phyloP scores from a whole-genome alignment of 257 asterid species.

The Henckelia pumila region DNA sequence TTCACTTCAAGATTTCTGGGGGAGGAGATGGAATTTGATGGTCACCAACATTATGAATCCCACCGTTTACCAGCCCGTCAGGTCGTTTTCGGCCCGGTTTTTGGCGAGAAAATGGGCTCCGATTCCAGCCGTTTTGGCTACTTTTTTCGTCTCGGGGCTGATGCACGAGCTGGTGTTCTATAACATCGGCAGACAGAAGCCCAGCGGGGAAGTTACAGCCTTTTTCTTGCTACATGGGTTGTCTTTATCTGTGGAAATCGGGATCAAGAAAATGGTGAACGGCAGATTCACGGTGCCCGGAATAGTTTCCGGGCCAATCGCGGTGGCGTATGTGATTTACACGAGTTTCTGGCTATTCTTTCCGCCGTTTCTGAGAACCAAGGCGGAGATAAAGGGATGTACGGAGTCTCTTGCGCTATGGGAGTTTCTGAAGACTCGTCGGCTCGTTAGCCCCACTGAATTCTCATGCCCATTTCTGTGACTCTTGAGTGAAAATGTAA shows the following conservation, averaged over 20 bases:
- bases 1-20: slow-evolving; percentile 67
- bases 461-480: slow-evolving; percentile 52
- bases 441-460: slow-evolving; percentile 39
- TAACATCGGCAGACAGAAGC: slow-evolving; percentile 40
- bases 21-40: slow-evolving; percentile 59
- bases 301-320: slow-evolving; percentile 34
- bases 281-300: slow-evolving; percentile 26
- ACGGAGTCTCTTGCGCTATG: slow-evolving; percentile 50
- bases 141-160: slow-evolving; percentile 57
- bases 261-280: slow-evolving; percentile 27
- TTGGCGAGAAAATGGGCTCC: slow-evolving; percentile 28
- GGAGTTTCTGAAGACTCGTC: slow-evolving; percentile 43
- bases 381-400: slow-evolving; percentile 46
- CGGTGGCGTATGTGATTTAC: slow-evolving; percentile 35
- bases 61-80: slow-evolving; percentile 36
- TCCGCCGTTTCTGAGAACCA: slow-evolving; percentile 45
- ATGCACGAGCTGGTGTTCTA: slow-evolving; percentile 66
- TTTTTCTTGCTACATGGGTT: slow-evolving; percentile 50
- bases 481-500: no score
- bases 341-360: slow-evolving; percentile 55
- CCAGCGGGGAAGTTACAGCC: slow-evolving; percentile 40
- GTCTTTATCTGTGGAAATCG: slow-evolving; percentile 33
- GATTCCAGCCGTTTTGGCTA: slow-evolving; percentile 28
- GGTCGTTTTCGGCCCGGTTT: neutral
- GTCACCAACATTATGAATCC: slow-evolving; percentile 42